These are phyloP conservation scores for Brettanomyces naardenensis DNA, from an alignment of 805 yeast species.

Conservation along the genomic window DNA sequence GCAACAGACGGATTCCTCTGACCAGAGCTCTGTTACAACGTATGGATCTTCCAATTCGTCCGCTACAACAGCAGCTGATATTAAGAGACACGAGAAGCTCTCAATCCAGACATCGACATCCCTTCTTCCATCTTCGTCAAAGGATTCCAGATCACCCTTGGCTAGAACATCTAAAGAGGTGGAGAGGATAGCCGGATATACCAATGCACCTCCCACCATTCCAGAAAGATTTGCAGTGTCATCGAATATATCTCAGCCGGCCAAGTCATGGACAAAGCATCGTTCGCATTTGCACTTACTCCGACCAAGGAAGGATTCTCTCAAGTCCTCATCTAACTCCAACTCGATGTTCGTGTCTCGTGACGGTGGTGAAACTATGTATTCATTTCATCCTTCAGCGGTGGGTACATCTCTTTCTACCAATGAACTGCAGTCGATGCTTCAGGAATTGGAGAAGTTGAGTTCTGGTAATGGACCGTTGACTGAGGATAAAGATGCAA, in stretches of 20 bases:
- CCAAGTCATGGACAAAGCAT: not conserved
- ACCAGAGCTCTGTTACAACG: no score
- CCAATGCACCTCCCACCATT: not conserved
- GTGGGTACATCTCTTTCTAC: conserved; percentile 19
- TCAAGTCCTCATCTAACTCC: conserved; percentile 30
- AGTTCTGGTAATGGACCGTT: conserved; percentile 8
- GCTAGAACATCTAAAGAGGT: conserved; percentile 24
- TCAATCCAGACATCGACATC: conserved; percentile 23
- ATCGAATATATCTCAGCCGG: not conserved
- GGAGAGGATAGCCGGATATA: conserved; percentile 19
- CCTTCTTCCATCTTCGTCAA: conserved; percentile 12
- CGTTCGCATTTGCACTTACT: conserved; percentile 18
- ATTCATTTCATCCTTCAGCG: conserved; percentile 28
- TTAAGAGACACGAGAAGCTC: not conserved
- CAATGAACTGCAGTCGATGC: conserved; percentile 17
- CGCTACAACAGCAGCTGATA: no score
- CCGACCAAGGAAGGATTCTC: conserved; percentile 23
- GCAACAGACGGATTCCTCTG: no score
- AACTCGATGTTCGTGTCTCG: conserved; percentile 26
- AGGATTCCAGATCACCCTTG: conserved; percentile 24
- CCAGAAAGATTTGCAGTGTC: not conserved
- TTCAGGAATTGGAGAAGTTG: conserved; percentile 1
- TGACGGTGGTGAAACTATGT: conserved; percentile 27
- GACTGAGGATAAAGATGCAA: conserved; percentile 29
- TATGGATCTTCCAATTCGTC: no score